Evolutionary conservation across 768 basidiomycete species (phyloP).

Genomic region (Cystofilobasidium bisporidii): DNA sequence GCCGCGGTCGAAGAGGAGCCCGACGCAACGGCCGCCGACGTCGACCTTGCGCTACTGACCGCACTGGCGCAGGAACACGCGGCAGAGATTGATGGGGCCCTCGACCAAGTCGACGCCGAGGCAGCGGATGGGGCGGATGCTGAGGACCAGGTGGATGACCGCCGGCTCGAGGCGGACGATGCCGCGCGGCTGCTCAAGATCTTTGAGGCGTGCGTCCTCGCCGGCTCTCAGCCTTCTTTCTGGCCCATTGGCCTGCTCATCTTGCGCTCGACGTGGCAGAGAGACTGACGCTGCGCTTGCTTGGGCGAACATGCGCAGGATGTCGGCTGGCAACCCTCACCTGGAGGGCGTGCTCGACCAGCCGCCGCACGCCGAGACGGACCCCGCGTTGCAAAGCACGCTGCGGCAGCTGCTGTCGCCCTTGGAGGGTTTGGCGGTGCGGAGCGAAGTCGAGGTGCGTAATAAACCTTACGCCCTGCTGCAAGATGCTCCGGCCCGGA

Average conservation of each 20-base stretch:
- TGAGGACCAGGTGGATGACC: not conserved
- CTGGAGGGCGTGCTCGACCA: not conserved
- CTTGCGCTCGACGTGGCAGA: not conserved
- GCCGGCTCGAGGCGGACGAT: not conserved
- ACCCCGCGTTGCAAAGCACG: not conserved
- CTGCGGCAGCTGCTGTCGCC: not conserved
- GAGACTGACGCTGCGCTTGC: not conserved
- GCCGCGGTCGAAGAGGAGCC: too few species aligned
- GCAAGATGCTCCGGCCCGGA: not conserved
- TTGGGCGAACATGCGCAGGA: not conserved
- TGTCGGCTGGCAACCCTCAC: not conserved
- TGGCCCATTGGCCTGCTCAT: not conserved
- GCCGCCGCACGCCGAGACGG: not conserved
- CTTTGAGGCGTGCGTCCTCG: not conserved
- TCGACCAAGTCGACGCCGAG: not conserved
- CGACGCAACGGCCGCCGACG: too few species aligned
- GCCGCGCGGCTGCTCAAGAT: not conserved
- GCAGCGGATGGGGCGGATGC: not conserved
- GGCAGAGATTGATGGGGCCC: too few species aligned
- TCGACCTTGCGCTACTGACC: too few species aligned
- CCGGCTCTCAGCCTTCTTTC: not conserved
- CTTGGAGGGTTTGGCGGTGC: not conserved
- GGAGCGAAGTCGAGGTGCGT: not conserved
- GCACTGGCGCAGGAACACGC: too few species aligned
- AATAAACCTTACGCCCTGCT: not conserved